Evolutionary conservation across 257 asterid species (phyloP).

Genomic region (Forsythia viridissima): DNA sequence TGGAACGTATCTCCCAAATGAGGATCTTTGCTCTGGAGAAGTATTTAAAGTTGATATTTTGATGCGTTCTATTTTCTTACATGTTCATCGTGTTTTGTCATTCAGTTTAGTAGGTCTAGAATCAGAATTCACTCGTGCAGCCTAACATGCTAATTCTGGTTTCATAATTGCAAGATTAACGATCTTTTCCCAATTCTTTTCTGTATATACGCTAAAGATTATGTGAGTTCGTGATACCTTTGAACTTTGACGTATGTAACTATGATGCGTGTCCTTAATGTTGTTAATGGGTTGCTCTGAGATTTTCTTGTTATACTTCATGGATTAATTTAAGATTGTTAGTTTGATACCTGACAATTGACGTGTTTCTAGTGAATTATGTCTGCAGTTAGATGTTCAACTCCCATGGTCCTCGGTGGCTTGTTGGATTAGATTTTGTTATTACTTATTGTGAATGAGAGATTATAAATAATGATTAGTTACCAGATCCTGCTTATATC

Average conservation of each 20-base stretch:
- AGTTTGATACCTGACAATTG: not conserved
- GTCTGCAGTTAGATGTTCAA: not conserved
- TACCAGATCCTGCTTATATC: conserved; percentile 4
- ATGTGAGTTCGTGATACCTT: not conserved
- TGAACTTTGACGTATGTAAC: not conserved
- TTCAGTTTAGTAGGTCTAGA: not conserved
- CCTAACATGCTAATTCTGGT: not conserved
- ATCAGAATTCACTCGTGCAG: not conserved
- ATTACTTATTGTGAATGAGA: not conserved
- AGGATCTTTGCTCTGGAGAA: not conserved
- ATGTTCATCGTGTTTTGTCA: not conserved
- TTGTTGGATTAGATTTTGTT: not conserved
- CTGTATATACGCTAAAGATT: not conserved
- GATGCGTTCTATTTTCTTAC: not conserved
- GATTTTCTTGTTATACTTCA: not conserved
- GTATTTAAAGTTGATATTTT: not conserved
- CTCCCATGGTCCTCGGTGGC: not conserved
- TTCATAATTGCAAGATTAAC: not conserved
- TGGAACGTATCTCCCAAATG: not conserved
- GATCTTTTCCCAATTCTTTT: no score
- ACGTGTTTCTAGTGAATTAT: not conserved
- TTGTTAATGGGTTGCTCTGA: not conserved
- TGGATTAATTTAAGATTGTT: not conserved
- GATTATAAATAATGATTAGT: conserved; percentile 16
- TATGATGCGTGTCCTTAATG: not conserved